phyloP scores from a whole-genome alignment of 1,139 yeast species.

The Scheffersomyces segobiensis region DNA sequence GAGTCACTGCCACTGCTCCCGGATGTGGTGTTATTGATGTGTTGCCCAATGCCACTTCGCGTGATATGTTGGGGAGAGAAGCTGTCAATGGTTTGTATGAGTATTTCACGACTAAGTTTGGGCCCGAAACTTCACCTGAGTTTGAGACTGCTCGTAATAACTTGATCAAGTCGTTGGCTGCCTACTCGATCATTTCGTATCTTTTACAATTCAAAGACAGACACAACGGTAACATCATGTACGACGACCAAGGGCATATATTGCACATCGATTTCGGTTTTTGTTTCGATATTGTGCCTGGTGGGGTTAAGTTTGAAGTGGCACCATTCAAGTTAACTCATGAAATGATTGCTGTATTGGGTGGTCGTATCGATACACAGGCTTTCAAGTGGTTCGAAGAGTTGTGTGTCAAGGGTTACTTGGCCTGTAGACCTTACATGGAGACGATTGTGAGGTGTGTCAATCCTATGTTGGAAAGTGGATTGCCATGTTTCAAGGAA shows the following conservation, averaged over 20 bases:
- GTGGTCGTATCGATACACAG: conserved; percentile 82
- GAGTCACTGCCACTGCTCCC: conserved; percentile 98
- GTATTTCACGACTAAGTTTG: conserved; percentile 88
- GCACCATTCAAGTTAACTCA: conserved; percentile 96
- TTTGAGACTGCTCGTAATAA: conserved; percentile 91
- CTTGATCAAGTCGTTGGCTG: conserved; percentile 92
- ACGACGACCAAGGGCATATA: conserved; percentile 92
- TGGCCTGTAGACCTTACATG: conserved; percentile 88
- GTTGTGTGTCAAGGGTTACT: conserved; percentile 86
- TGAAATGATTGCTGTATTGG: conserved; percentile 95
- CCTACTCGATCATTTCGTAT: conserved; percentile 91
- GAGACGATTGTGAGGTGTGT: conserved; percentile 85
- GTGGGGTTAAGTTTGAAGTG: conserved; percentile 96
- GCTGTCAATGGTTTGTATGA: conserved; percentile 97
- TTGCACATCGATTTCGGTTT: conserved; percentile 97
- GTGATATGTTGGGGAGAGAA: conserved; percentile 98
- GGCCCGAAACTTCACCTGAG: conserved; percentile 86
- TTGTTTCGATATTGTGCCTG: conserved; percentile 98
- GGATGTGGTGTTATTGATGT: conserved; percentile 99
- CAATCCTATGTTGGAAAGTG: conserved; percentile 91
- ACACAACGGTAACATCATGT: conserved; percentile 98
- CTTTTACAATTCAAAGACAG: conserved; percentile 94
- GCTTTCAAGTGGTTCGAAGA: conserved; percentile 95
- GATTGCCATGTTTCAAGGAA: conserved; percentile 92
- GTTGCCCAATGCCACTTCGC: conserved; percentile 87